Evolutionary conservation across 352 stramenopile species (phyloP).

Genomic region (Globisporangium paroecandrum): DNA sequence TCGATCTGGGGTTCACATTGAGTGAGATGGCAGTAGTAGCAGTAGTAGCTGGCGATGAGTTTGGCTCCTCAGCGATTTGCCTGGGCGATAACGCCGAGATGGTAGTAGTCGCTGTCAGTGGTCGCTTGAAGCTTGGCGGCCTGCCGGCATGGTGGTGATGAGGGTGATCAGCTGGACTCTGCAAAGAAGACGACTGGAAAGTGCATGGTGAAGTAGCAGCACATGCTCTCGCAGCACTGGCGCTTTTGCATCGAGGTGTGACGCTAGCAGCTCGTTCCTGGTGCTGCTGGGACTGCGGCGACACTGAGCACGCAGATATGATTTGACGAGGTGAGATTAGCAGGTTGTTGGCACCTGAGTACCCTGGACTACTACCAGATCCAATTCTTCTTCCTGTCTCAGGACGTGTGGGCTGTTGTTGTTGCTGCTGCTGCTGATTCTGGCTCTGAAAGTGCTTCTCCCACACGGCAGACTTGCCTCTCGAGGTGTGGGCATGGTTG

Average conservation of each 20-base stretch:
- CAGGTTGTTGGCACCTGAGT: not conserved
- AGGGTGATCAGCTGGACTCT: not conserved
- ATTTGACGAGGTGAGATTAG: constrained; percentile 9
- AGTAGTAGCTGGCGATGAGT: not conserved
- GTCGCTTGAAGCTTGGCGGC: constrained; percentile 5
- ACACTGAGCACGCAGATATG: not conserved
- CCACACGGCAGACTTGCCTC: constrained; percentile 31
- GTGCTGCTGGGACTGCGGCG: not conserved
- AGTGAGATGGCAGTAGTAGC: constrained; percentile 4
- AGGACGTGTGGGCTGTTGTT: constrained; percentile 10
- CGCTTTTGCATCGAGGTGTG: constrained; percentile 26
- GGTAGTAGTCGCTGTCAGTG: not conserved
- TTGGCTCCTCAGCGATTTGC: not conserved
- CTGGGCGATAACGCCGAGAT: not conserved
- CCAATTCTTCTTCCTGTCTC: constrained; percentile 10
- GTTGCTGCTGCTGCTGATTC: constrained; percentile 16
- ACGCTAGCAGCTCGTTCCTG: not conserved
- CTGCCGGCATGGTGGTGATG: not conserved
- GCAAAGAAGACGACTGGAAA: not conserved
- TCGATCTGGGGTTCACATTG: constrained; percentile 25
- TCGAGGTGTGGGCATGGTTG: constrained; percentile 23
- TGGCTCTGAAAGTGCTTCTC: constrained; percentile 30
- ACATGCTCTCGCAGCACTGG: not conserved
- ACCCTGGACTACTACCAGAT: not conserved
- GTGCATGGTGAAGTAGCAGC: not conserved